Base-by-base conservation (phyloP, 208 protist genomes). In the Crithidia bombi region DNA sequence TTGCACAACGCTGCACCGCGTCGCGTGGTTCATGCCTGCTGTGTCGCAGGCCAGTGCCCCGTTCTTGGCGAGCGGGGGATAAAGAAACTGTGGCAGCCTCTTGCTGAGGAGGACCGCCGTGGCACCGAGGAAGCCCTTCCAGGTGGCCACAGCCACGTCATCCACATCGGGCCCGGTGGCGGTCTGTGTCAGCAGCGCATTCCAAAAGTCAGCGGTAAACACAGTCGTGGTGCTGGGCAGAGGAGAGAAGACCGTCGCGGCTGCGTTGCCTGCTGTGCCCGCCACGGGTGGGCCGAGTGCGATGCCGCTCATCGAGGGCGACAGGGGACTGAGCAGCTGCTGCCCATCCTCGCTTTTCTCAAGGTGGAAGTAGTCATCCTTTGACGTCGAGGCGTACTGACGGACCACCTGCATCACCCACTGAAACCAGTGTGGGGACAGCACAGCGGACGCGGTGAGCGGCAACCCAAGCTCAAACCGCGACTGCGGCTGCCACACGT, bases 401-500 rank as follows among this genome's bases (percentile, higher is more conserved):
- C 14, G 14, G 2, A 94, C 21, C 14, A 77, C 83, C 10, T 66
- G 36, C 28, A 69, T 5, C 21, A 76, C 33, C 87, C 84, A 92
- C 21, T 55, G 56, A 50, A 83, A 85, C 89, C 88, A 96, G 26
- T 79, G 46, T 28, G 55, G 68, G 0, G 83, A 86, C 25, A 92
- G 62, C 12, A 35, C 57, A 0, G 69, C 62, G 36, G 79, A 67
- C 7, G 84, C 73, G 17, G 90, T 83, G n/a, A 96, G 62, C 51
- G 89, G 84, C 30, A 85, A 44, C 19, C 58, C 82, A 11, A 91
- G 33, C 75, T 94, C 83, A 28, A 73, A 78, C 21, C 86, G 58
- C 5, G 69, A 81, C 19, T 62, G 55, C 17, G 91, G 88, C 17
- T 83, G 51, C 89, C 91, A 96, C 12, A 74, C 44, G 47, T 90